Conservation (phyloP, 2,329 filamentous ascomycete genomes). For the Metarhizium robertsii region DNA sequence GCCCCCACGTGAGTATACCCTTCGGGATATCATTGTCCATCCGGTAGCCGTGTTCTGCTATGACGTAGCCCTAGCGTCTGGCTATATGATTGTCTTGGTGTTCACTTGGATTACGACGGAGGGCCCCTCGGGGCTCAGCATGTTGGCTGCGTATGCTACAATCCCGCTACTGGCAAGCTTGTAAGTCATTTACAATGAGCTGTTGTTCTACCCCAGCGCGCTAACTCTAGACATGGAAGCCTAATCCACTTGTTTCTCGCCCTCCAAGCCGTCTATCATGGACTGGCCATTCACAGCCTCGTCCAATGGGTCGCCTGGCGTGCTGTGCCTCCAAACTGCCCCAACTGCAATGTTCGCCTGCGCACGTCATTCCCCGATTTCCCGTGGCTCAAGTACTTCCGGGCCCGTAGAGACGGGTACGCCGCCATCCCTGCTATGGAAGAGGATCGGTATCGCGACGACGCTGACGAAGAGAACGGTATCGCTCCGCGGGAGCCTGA, state of each 20-base stretch:
- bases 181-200: conserved; percentile 16
- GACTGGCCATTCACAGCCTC: conserved; percentile 28
- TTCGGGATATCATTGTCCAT: conserved; percentile 12
- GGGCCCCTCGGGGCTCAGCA: conserved; percentile 21
- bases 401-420: conserved; percentile 11
- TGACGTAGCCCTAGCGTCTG: conserved; percentile 26
- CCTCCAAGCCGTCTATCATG: conserved; percentile 27
- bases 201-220: neutral
- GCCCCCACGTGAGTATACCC: neutral
- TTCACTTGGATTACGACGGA: conserved; percentile 28
- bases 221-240: conserved; percentile 13
- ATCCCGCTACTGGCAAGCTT: conserved; percentile 31
- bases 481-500: conserved; percentile 9
- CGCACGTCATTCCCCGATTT: conserved; percentile 27
- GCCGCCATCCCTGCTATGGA: conserved; percentile 12
- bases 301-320: conserved; percentile 30
- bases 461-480: conserved; percentile 9
- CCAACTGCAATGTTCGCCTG: conserved; percentile 28
- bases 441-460: conserved; percentile 17
- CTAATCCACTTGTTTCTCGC: conserved; percentile 28
- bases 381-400: conserved; percentile 22
- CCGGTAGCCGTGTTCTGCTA: conserved; percentile 28
- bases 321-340: conserved; percentile 28
- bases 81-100: conserved; percentile 29
- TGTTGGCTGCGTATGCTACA: conserved; percentile 33